Evolutionary conservation across 202 grass and related monocot species (phyloP).

Genomic region (Musa balbisiana): DNA sequence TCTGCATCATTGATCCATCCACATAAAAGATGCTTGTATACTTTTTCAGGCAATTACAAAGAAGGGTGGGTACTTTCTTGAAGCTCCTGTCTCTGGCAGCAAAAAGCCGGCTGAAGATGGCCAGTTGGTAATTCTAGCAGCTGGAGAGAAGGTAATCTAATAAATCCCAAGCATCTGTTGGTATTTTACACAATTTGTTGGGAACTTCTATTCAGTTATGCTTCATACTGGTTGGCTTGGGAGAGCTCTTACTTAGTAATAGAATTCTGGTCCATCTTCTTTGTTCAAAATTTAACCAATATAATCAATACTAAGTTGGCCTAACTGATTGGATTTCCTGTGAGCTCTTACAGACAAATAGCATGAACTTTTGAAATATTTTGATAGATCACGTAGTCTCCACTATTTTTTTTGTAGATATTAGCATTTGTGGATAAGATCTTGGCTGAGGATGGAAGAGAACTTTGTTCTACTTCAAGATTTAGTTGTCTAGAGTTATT

Average conservation of each 20-base stretch:
- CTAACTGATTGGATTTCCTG: background rate
- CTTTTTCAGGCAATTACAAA: constrained; percentile 50
- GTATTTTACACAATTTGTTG: background rate
- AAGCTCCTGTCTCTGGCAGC: constrained; percentile 98
- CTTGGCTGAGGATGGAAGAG: background rate
- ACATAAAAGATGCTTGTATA: background rate
- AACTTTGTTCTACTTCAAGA: background rate
- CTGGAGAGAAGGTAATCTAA: constrained; percentile 70
- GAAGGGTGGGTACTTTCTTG: constrained; percentile 77
- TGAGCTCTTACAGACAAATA: background rate
- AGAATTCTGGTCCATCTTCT: background rate
- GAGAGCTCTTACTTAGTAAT: background rate
- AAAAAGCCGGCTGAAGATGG: constrained; percentile 99
- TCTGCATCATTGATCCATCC: background rate
- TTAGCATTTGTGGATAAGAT: background rate
- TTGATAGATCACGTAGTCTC: too few relatives aligned
- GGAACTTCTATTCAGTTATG: background rate
- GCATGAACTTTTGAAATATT: background rate
- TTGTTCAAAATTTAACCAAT: background rate
- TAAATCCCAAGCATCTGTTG: background rate
- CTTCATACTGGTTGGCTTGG: background rate
- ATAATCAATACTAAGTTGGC: too few relatives aligned
- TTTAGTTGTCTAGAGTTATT: background rate
- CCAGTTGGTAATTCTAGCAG: constrained; percentile 94
- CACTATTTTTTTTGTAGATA: background rate